Evolutionary conservation across 176 grass and related monocot species (phyloP).

Genomic region (Avena eriantha): DNA sequence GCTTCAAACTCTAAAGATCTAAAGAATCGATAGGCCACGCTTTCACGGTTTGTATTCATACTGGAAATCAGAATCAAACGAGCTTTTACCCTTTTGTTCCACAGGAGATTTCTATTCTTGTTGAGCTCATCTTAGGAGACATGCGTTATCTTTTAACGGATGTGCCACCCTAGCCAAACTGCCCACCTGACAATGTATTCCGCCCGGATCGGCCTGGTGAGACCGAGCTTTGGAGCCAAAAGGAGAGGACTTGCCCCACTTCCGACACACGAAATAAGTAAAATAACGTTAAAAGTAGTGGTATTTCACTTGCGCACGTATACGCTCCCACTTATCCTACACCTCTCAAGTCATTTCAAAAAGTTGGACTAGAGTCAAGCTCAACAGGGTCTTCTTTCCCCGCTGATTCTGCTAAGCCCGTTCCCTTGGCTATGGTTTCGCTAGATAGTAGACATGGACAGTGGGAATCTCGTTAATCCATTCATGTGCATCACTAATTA

Average conservation of each 20-base stretch:
- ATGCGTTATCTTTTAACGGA: conserved; percentile 69
- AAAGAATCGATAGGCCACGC: conserved; percentile 75
- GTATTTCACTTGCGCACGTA: conserved; percentile 61
- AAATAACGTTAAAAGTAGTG: conserved; percentile 85
- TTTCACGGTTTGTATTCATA: conserved; percentile 73
- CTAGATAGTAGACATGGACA: conserved; percentile 43
- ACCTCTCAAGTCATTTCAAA: conserved; percentile 14
- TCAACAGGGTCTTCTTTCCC: too few species aligned
- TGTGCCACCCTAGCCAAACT: conserved; percentile 67
- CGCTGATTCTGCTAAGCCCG: too few species aligned
- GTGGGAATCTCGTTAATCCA: conserved; percentile 67
- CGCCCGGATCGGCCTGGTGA: conserved; percentile 36
- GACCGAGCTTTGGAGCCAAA: conserved; percentile 9
- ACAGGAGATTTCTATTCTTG: conserved; percentile 71
- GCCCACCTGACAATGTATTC: conserved; percentile 79
- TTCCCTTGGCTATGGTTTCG: background rate
- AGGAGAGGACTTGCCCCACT: conserved; percentile 25
- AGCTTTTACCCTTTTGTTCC: conserved; percentile 87
- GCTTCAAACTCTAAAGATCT: conserved; percentile 55
- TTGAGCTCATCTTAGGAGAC: conserved; percentile 78
- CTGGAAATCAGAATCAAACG: conserved; percentile 72
- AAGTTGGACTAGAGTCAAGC: too few species aligned
- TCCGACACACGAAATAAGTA: conserved; percentile 70
- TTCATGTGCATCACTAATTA: conserved; percentile 43
- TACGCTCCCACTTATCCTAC: conserved; percentile 19